Conservation (phyloP, 768 basidiomycete species). For the Xanthoconium purpureum region DNA sequence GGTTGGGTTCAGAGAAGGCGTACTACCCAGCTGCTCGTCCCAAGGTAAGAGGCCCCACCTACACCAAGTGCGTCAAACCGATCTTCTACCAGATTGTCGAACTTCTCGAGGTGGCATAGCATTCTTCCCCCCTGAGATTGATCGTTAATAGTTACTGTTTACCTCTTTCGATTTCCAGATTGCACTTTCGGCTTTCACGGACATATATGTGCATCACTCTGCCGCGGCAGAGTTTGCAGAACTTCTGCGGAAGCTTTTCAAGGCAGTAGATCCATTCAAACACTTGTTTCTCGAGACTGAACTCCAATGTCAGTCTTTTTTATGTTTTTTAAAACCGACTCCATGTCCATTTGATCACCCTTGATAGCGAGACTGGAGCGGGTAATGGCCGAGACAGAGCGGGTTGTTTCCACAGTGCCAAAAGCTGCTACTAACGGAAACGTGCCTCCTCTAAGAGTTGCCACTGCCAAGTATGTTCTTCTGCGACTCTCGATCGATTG, state of each 20-base stretch:
- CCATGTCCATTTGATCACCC: not conserved
- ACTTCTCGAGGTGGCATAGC: slow-evolving; percentile 43
- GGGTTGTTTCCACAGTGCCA: not conserved
- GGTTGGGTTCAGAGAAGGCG: slow-evolving; percentile 47
- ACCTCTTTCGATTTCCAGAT: slow-evolving; percentile 17
- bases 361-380: slow-evolving; percentile 21
- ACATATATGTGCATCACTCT: slow-evolving; percentile 5
- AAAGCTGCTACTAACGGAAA: not conserved
- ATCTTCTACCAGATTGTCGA: slow-evolving; percentile 44
- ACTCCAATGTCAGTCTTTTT: slow-evolving; percentile 20
- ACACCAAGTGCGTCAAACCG: not conserved
- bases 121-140: not conserved
- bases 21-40: slow-evolving; percentile 51
- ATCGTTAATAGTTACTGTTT: not conserved
- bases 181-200: slow-evolving; percentile 18
- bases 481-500: not conserved
- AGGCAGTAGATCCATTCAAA: slow-evolving; percentile 18
- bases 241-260: slow-evolving; percentile 18
- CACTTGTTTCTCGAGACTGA: slow-evolving; percentile 21
- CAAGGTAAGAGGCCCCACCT: slow-evolving; percentile 37
- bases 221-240: slow-evolving; percentile 3
- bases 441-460: not conserved
- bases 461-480: slow-evolving; percentile 13
- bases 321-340: too few species aligned
- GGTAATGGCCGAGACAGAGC: slow-evolving; percentile 10